Percentiles rank a stretch among this genome's conserved stretches.
Evolutionary conservation across 1,139 yeast species (phyloP).

Genomic region (Scheffersomyces stambukii): DNA sequence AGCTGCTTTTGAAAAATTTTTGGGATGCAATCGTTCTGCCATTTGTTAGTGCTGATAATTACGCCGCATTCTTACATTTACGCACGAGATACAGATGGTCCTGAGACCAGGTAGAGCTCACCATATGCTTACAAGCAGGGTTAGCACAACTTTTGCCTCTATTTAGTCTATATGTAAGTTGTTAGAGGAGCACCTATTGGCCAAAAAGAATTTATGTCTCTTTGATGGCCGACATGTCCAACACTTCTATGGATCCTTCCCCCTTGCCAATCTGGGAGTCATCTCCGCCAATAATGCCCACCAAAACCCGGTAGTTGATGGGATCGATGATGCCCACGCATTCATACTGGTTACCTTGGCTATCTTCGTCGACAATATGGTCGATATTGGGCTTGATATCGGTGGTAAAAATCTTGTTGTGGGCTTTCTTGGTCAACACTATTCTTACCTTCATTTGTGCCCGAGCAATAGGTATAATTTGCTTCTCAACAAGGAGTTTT

Average conservation of each 20-base stretch:
- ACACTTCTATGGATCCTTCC: slow-evolving; percentile 72
- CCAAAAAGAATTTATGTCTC: no score
- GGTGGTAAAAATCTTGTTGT: slow-evolving; percentile 42
- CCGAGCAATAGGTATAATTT: slow-evolving; percentile 86
- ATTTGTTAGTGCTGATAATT: no score
- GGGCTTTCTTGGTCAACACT: slow-evolving; percentile 46
- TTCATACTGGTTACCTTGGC: slow-evolving; percentile 49
- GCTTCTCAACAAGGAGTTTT: slow-evolving; percentile 67
- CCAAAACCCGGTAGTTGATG: slow-evolving; percentile 69
- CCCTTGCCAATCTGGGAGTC: slow-evolving; percentile 44
- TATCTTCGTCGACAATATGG: slow-evolving; percentile 48
- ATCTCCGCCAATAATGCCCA: slow-evolving; percentile 42
- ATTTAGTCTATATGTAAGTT: no score
- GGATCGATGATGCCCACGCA: slow-evolving; percentile 82
- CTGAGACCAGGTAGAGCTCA: no score
- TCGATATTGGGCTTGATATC: slow-evolving; percentile 49
- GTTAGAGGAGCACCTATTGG: no score
- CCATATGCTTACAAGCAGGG: no score
- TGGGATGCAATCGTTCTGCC: no score
- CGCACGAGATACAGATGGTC: no score
- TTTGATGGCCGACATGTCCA: slow-evolving; percentile 85
- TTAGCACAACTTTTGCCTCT: no score
- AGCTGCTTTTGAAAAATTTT: neutral
- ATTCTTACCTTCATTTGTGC: slow-evolving; percentile 88
- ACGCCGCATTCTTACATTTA: no score